Evolutionary conservation across 768 basidiomycete species (phyloP).

Genomic region (Lactifluus piperatus): DNA sequence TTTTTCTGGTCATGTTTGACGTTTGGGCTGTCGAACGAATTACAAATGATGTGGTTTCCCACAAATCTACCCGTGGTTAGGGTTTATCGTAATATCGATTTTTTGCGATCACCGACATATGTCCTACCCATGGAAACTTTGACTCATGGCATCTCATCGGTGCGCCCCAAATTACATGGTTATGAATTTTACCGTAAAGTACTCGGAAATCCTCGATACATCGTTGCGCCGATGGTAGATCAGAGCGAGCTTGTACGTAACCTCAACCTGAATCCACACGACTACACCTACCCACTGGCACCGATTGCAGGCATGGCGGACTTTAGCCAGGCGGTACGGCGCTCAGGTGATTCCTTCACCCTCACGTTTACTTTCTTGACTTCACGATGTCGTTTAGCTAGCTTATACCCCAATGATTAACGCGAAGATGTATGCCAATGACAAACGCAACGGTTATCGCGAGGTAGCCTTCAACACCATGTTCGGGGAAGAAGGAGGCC

Average conservation of each 20-base stretch:
- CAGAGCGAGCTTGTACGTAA: conserved; percentile 85
- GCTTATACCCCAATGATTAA: conserved; percentile 99
- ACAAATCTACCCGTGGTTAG: not conserved
- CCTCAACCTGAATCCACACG: not conserved
- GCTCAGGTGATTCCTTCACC: conserved; percentile 47
- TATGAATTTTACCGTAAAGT: conserved; percentile 79
- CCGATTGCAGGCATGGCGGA: conserved; percentile 71
- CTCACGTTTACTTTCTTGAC: not conserved
- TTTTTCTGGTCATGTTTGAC: not conserved
- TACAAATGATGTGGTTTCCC: too few relatives aligned
- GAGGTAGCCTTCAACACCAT: conserved; percentile 59
- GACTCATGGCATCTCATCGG: not conserved
- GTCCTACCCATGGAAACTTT: conserved; percentile 1
- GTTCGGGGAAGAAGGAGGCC: conserved; percentile 76
- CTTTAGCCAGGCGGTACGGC: conserved; percentile 72
- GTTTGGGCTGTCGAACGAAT: too few relatives aligned
- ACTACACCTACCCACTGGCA: not conserved
- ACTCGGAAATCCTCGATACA: conserved; percentile 76
- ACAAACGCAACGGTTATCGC: conserved; percentile 44
- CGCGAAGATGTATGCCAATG: conserved; percentile 71
- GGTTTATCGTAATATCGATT: not conserved
- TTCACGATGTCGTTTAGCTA: conserved; percentile 38
- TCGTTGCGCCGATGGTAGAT: conserved; percentile 98
- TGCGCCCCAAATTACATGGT: conserved; percentile 45
- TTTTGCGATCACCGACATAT: too few relatives aligned